These are phyloP conservation scores for Xanthoceras sorbifolium DNA, from an alignment of 345 rosid genomes.

Conservation along the genomic window DNA sequence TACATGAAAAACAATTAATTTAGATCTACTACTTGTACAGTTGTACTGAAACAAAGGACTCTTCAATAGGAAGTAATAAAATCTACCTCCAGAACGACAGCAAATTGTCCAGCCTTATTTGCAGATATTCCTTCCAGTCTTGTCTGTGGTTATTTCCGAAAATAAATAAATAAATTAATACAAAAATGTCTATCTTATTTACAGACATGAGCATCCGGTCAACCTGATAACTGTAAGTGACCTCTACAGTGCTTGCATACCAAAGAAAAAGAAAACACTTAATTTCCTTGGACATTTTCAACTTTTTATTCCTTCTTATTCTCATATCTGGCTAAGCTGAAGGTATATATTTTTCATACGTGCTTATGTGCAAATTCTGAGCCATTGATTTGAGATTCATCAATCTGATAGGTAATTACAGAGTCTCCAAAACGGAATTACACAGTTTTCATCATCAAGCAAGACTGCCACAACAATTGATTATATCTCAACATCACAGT, in stretches of 20 bases:
- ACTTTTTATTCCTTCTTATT: not conserved
- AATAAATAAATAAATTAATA: not conserved
- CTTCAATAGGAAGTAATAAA: not conserved
- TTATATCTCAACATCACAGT: not conserved
- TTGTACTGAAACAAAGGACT: constrained; percentile 3
- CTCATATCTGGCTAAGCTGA: not conserved
- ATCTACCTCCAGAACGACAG: constrained; percentile 77
- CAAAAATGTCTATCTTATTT: not conserved
- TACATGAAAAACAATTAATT: not conserved
- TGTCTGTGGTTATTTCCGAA: constrained; percentile 41
- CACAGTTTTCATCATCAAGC: not conserved
- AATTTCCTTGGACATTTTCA: not conserved
- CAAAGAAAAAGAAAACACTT: not conserved
- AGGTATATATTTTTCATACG: not conserved
- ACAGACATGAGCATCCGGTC: not conserved
- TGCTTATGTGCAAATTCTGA: not conserved
- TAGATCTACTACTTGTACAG: not conserved
- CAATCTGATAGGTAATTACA: not conserved
- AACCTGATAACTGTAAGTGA: not conserved
- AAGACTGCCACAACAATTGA: not conserved
- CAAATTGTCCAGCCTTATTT: constrained; percentile 59
- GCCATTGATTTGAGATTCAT: not conserved
- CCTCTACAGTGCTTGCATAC: not conserved
- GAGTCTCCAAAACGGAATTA: not conserved
- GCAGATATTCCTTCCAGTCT: constrained; percentile 73